Evolutionary conservation across 768 basidiomycete genomes (phyloP).

Genomic region (Leucocoprinus leucothites): DNA sequence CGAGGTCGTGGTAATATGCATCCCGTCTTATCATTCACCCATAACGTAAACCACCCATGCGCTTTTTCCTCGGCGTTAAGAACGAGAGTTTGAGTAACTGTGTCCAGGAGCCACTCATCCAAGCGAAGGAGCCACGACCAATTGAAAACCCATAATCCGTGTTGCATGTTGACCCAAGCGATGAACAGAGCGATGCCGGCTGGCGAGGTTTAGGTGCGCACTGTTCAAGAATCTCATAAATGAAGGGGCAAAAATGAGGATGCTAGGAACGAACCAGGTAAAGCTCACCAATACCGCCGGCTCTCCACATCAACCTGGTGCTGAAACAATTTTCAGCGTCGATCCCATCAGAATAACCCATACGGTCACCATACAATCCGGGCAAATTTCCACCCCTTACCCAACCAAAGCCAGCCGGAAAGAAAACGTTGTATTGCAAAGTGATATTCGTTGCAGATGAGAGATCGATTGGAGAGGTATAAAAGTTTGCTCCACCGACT

Average conservation of each 20-base stretch:
- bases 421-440: slow-evolving; percentile 58
- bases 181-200: slow-evolving; percentile 45
- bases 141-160: slow-evolving; percentile 61
- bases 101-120: slow-evolving; percentile 63
- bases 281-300: slow-evolving; percentile 55
- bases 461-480: slow-evolving; percentile 50
- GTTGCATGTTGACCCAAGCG: slow-evolving; percentile 51
- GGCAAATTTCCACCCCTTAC: slow-evolving; percentile 70
- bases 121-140: slow-evolving; percentile 65
- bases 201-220: slow-evolving; percentile 58
- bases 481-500: slow-evolving; percentile 69
- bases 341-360: slow-evolving; percentile 60
- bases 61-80: slow-evolving; percentile 67
- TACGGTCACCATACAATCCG: slow-evolving; percentile 47
- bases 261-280: slow-evolving; percentile 32
- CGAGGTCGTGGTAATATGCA: slow-evolving; percentile 51
- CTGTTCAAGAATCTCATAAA: neutral
- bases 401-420: slow-evolving; percentile 61
- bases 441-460: slow-evolving; percentile 62
- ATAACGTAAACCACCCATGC: slow-evolving; percentile 70
- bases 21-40: slow-evolving; percentile 54
- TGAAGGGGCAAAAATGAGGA: neutral
- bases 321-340: slow-evolving; percentile 57
- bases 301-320: slow-evolving; percentile 68
- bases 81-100: slow-evolving; percentile 61